Evolutionary conservation across 352 stramenopile genomes (phyloP).

Genomic region (Globisporangium carolinianum): DNA sequence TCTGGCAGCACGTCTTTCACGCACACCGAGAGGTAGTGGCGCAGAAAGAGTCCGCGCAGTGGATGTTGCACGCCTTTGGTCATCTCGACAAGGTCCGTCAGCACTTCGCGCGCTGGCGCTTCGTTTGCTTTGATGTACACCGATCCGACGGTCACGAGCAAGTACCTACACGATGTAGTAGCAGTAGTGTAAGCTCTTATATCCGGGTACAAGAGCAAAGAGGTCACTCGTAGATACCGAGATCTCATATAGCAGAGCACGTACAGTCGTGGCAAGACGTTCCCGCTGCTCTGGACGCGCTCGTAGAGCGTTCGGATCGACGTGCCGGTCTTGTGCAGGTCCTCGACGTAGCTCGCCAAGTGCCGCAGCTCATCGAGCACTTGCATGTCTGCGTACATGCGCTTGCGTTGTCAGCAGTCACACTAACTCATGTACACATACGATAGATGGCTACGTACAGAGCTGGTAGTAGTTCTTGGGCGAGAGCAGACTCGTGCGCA

Average conservation of each 20-base stretch:
- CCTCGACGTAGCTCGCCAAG: slow-evolving; percentile 92
- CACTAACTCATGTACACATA: background rate
- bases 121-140: slow-evolving; percentile 91
- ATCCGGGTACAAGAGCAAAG: background rate
- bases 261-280: slow-evolving; percentile 93
- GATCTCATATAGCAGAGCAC: background rate
- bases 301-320: slow-evolving; percentile 94
- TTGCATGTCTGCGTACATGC: slow-evolving; percentile 52
- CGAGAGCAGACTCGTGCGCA: slow-evolving; percentile 87
- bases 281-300: slow-evolving; percentile 91
- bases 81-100: slow-evolving; percentile 98
- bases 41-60: slow-evolving; percentile 96
- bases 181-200: background rate
- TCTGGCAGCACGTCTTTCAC: slow-evolving; percentile 95
- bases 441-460: slow-evolving; percentile 64
- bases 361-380: slow-evolving; percentile 92
- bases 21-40: slow-evolving; percentile 92
- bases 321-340: slow-evolving; percentile 69
- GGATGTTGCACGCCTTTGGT: slow-evolving; percentile 98
- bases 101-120: slow-evolving; percentile 81
- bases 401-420: background rate
- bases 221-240: too few species aligned
- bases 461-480: slow-evolving; percentile 99
- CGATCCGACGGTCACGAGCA: slow-evolving; percentile 95
- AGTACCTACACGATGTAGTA: slow-evolving; percentile 40